phyloP scores from a whole-genome alignment of 2,329 filamentous ascomycete species.

The Botrytis sinoallii region DNA sequence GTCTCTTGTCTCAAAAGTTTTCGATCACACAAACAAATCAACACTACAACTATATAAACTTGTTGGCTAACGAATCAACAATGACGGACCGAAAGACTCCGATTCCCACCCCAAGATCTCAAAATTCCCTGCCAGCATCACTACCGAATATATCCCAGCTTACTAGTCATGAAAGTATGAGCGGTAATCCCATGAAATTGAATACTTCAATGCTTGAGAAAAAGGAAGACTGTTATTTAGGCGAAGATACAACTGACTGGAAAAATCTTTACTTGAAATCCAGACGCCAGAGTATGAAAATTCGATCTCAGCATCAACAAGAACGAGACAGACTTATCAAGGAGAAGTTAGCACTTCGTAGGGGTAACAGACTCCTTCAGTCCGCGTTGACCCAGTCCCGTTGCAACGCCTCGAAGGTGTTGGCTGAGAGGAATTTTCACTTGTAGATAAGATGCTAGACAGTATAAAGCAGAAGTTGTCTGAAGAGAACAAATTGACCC shows the following conservation, averaged over 20 bases:
- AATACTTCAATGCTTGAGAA: not conserved
- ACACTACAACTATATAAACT: not conserved
- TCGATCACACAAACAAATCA: not conserved
- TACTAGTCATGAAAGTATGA: not conserved
- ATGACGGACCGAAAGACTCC: not conserved
- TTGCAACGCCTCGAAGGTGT: not conserved
- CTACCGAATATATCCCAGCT: not conserved
- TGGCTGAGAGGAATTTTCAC: no score
- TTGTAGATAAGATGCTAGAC: not conserved
- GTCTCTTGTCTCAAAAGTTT: not conserved
- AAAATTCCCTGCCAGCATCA: no score
- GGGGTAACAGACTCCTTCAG: not conserved
- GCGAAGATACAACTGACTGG: not conserved
- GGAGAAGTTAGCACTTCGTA: not conserved
- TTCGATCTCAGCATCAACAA: not conserved
- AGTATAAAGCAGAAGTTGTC: not conserved
- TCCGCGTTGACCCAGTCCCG: not conserved
- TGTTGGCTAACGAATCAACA: not conserved
- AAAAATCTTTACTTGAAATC: not conserved
- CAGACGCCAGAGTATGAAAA: not conserved
- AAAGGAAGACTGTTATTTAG: fast-evolving
- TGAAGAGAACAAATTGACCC: not conserved
- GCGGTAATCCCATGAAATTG: not conserved
- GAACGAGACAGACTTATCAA: not conserved
- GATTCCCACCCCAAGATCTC: not conserved